phyloP scores from a whole-genome alignment of 345 rosid species.

The Populus euphratica region DNA sequence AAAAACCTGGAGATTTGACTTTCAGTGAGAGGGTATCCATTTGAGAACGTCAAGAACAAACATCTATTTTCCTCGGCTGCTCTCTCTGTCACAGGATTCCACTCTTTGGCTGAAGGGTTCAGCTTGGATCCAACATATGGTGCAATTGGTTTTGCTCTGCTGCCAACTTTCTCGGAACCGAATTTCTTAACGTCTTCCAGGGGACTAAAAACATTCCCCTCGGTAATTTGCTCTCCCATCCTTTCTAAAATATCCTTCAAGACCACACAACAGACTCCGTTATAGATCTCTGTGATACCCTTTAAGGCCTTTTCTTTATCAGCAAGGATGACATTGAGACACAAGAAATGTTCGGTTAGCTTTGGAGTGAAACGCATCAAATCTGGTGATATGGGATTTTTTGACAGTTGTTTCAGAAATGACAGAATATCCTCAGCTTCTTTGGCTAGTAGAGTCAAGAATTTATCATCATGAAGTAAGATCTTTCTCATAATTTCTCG shows the following conservation, averaged over 20 bases:
- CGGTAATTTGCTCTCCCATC: background rate
- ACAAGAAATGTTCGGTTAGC: background rate
- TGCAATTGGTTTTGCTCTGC: background rate
- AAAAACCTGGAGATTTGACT: slow-evolving; percentile 27
- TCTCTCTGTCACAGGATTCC: slow-evolving; percentile 14
- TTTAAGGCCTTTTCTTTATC: slow-evolving; percentile 7
- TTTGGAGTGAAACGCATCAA: slow-evolving; percentile 1
- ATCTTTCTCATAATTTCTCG: background rate
- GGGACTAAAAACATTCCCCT: too few species aligned
- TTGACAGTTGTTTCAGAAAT: background rate
- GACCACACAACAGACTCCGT: background rate
- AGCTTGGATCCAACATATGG: background rate
- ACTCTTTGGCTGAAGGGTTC: slow-evolving; percentile 31
- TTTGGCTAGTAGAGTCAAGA: background rate
- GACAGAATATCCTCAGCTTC: slow-evolving; percentile 9
- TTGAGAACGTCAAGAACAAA: slow-evolving; percentile 37
- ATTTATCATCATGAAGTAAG: background rate
- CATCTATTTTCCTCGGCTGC: slow-evolving; percentile 27
- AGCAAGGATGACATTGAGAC: background rate
- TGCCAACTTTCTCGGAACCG: background rate
- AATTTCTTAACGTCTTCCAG: too few species aligned
- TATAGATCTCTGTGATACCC: background rate
- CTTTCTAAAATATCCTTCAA: background rate
- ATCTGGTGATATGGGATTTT: background rate
- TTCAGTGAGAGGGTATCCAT: slow-evolving; percentile 33